Conservation (phyloP, 1,284 basidiomycete genomes). For the Sanguinoderma infundibulare region DNA sequence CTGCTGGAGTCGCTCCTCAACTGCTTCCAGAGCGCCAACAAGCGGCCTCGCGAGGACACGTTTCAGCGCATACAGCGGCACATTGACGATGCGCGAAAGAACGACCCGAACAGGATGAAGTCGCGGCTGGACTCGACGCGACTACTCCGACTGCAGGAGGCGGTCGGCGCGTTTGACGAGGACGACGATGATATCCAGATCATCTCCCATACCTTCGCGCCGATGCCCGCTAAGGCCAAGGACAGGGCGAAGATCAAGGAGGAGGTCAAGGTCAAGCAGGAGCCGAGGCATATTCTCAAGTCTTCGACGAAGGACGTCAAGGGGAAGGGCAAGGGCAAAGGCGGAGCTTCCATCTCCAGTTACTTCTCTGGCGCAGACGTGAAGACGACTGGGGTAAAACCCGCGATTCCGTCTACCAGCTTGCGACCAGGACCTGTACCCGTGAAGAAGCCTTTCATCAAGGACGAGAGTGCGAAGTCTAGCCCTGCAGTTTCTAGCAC, state of each 20-base stretch:
- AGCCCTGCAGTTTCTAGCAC: conserved; percentile 8
- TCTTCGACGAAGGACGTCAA: conserved; percentile 13
- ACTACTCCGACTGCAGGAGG: conserved; percentile 59
- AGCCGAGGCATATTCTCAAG: conserved; percentile 17
- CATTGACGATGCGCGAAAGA: conserved; percentile 58
- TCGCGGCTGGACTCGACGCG: conserved; percentile 64
- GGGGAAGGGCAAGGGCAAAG: conserved; percentile 6
- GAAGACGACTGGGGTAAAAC: conserved; percentile 29
- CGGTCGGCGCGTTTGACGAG: conserved; percentile 61
- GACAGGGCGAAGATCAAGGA: conserved; percentile 14
- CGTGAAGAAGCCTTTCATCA: conserved; percentile 7
- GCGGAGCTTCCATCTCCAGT: conserved; percentile 26
- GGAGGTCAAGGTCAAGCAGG: conserved; percentile 13
- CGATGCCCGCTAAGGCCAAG: conserved; percentile 5
- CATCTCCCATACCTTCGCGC: conserved; percentile 32
- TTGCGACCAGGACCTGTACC: conserved; percentile 11
- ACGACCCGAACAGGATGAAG: conserved; percentile 45
- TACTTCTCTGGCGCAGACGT: conserved; percentile 44
- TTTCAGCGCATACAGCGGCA: conserved; percentile 63
- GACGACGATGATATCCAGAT: conserved; percentile 52
- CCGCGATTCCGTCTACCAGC: background rate
- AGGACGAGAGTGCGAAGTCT: conserved; percentile 17
- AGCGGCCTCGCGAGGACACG: conserved; percentile 53
- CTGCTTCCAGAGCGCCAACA: conserved; percentile 62
- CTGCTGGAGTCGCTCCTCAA: conserved; percentile 79